A percentile compares a stretch with the other conserved stretches of the same genome.
These are phyloP conservation scores for Mycosarcoma mackinlayi DNA, from an alignment of 1,284 basidiomycete species.

Conservation along the genomic window DNA sequence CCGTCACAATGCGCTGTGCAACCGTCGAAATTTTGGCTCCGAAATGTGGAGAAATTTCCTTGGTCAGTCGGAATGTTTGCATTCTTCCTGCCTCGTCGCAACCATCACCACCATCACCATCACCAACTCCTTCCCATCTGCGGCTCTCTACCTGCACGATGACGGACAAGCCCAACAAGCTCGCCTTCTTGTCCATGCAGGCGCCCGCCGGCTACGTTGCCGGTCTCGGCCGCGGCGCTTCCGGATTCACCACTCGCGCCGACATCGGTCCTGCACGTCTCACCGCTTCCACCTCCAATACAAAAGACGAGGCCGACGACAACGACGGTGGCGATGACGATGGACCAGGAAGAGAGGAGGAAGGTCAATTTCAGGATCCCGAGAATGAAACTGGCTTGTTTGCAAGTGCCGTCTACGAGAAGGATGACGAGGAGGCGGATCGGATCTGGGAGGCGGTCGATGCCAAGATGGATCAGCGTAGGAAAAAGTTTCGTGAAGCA, in stretches of 20 bases:
- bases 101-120: background rate
- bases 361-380: conserved; percentile 92
- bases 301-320: conserved; percentile 15
- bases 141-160: no score
- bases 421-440: conserved; percentile 97
- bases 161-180: conserved; percentile 59
- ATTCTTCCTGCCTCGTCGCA: background rate
- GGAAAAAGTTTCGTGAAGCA: conserved; percentile 83
- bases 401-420: conserved; percentile 93
- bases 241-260: conserved; percentile 96
- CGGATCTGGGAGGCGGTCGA: conserved; percentile 92
- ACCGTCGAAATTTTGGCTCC: background rate
- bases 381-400: conserved; percentile 97
- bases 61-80: no score
- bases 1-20: background rate
- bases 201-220: conserved; percentile 67
- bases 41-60: conserved; percentile 20
- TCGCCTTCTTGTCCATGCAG: conserved; percentile 62
- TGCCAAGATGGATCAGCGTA: conserved; percentile 85
- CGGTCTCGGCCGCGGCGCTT: conserved; percentile 73
- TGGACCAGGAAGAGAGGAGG: conserved; percentile 83
- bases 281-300: conserved; percentile 71
- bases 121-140: conserved; percentile 4
- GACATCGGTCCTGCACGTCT: conserved; percentile 98
- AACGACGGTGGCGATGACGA: conserved; percentile 36